Evolutionary conservation across 257 asterid species (phyloP), one percentile per base, ranked within the genome.

Genomic region (Petunia secreta): DNA sequence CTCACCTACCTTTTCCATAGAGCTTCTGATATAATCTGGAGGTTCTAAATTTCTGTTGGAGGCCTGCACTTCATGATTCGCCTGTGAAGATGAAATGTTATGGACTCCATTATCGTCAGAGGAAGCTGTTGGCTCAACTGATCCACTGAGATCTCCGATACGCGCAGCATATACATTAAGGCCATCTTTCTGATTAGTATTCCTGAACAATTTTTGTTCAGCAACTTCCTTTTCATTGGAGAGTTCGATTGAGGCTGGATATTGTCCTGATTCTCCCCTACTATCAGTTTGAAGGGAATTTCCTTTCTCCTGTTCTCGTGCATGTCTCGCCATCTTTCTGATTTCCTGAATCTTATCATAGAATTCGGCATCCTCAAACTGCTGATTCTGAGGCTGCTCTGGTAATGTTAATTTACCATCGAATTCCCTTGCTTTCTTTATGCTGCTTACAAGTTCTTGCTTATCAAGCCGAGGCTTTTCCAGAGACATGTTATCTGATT

Each of bases 381-480:
- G 79, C 74, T 82, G 80, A 58, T 77, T 79, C 55, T 85, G 79
- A 38, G 82, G 34, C 57, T 74, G 52, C 77, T 89, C 88, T 16
- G 64, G 64, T 6, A 52, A 43, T 62, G 48, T 81, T 16, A 67
- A 69, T 55, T 85, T 80, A 77, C 82, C 60, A 81, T 50, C 83
- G 57, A 85, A 83, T 82, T 79, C 89, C 82, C 84, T 90, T 3
- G 89, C 90, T 83, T 87, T 83, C 54, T 83, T 62, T 80, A 95
- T 87, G 81, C 84, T 84, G 74, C 82, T 87, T 77, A 82, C 74
- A 79, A 96, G 87, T 80, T 83, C 90, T 79, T 91, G 93, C 87
- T 85, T 90, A 88, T 96, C 91, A 59, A 96, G 95, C 80, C 75
- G 87, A 85, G 99, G 99, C 86, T 88, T 90, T 77, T 74, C 75